phyloP scores from a whole-genome alignment of 176 grass and related monocot genomes.

The Thinopyrum elongatum region DNA sequence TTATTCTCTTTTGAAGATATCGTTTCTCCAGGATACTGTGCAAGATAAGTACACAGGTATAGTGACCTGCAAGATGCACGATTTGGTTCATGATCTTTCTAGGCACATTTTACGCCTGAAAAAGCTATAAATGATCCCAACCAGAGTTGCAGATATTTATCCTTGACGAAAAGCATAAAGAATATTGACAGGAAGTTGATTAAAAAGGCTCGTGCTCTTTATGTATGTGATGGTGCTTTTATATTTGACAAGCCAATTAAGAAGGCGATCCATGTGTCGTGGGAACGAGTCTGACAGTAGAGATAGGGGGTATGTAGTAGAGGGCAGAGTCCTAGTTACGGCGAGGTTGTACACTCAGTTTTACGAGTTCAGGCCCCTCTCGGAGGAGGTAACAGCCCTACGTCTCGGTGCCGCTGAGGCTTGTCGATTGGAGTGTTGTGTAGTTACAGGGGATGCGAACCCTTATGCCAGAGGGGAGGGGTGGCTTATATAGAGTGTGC shows the following conservation, averaged over 20 bases:
- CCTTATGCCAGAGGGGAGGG: too few relatives aligned
- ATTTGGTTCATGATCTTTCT: conserved; percentile 41
- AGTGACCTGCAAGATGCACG: conserved; percentile 32
- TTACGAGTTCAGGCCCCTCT: too few relatives aligned
- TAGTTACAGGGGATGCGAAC: too few relatives aligned
- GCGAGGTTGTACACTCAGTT: too few relatives aligned
- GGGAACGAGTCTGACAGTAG: too few relatives aligned
- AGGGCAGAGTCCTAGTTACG: too few relatives aligned
- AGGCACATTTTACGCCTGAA: background rate
- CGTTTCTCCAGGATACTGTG: conserved; percentile 21
- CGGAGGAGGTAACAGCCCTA: too few relatives aligned
- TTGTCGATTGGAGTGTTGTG: too few relatives aligned
- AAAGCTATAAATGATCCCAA: background rate
- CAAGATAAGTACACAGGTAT: background rate
- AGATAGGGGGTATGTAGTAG: too few relatives aligned
- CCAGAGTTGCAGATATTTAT: conserved; percentile 16
- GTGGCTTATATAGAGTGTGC: too few relatives aligned
- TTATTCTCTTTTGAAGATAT: conserved; percentile 26
- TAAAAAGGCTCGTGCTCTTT: conserved; percentile 21
- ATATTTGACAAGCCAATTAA: conserved; percentile 16
- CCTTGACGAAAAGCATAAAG: background rate
- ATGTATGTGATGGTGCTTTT: background rate
- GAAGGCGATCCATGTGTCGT: conserved; percentile 2
- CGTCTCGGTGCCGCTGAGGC: too few relatives aligned
- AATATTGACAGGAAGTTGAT: background rate